These are phyloP conservation scores for Heracleum sosnowskyi DNA, from an alignment of 129 eudicot genomes.

Conservation along the genomic window DNA sequence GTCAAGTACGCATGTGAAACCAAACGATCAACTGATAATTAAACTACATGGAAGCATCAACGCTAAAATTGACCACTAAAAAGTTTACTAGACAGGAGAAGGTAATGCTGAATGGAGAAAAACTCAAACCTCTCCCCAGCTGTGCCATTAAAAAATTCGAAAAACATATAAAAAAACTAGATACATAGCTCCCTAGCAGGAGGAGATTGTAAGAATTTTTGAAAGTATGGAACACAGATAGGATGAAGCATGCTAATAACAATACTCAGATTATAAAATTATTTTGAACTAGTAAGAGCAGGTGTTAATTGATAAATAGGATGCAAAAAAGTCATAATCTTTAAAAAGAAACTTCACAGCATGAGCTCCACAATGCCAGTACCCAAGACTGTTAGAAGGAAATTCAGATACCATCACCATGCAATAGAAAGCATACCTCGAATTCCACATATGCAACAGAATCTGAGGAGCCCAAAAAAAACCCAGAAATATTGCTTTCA, in stretches of 20 bases:
- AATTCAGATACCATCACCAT: background rate
- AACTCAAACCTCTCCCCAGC: background rate
- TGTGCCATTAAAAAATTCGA: background rate
- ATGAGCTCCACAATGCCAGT: background rate
- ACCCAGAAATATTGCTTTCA: slow-evolving; percentile 25
- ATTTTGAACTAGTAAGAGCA: background rate
- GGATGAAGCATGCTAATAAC: background rate
- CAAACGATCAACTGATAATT: background rate
- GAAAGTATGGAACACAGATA: background rate
- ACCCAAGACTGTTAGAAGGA: background rate
- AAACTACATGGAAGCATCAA: background rate
- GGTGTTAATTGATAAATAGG: background rate
- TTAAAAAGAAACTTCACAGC: background rate
- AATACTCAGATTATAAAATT: background rate
- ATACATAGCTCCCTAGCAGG: background rate
- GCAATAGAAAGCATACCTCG: slow-evolving; percentile 18
- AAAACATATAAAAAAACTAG: background rate
- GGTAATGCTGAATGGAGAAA: background rate
- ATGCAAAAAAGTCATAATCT: background rate
- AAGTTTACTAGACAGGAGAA: background rate
- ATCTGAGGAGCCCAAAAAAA: slow-evolving; percentile 27
- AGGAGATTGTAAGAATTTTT: background rate
- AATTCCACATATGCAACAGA: slow-evolving; percentile 48
- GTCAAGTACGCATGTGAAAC: slow-evolving; percentile 9
- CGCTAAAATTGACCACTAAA: background rate